These are phyloP conservation scores for Coemansia sp. DNA, from an alignment of 192 early-diverging fungal genomes.

Conservation along the genomic window DNA sequence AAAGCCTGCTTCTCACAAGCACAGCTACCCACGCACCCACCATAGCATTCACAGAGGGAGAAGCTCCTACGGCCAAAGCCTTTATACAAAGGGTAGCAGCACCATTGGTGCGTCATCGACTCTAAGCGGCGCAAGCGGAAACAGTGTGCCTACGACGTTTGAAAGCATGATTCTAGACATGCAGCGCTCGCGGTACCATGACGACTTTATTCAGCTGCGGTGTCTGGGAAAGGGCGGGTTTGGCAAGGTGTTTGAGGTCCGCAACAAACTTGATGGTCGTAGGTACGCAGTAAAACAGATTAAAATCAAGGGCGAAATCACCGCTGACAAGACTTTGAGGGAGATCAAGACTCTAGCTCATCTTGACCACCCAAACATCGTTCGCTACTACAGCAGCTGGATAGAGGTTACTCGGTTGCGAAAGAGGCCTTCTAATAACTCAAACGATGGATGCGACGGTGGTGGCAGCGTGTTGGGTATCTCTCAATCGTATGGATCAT, in stretches of 20 bases:
- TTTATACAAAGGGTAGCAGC: neutral
- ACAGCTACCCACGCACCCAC: neutral
- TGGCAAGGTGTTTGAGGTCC: slow-evolving; percentile 80
- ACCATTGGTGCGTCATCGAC: neutral
- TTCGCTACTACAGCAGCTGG: slow-evolving; percentile 93
- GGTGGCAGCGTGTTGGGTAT: neutral
- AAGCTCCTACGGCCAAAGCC: neutral
- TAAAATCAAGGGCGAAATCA: slow-evolving; percentile 61
- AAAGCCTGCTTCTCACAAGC: neutral
- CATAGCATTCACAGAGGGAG: neutral
- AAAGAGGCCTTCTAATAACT: neutral
- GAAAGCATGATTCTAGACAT: slow-evolving; percentile 50
- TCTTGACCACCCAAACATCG: slow-evolving; percentile 87
- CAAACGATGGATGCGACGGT: neutral
- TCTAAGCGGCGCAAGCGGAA: neutral
- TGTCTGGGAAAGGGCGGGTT: slow-evolving; percentile 91
- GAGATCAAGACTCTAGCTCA: slow-evolving; percentile 90
- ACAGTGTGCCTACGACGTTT: slow-evolving; percentile 15
- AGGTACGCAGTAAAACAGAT: slow-evolving; percentile 94
- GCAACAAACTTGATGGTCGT: slow-evolving; percentile 86
- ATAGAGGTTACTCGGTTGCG: slow-evolving; percentile 67
- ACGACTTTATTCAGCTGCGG: slow-evolving; percentile 81
- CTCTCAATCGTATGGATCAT: neutral
- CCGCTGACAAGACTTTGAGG: slow-evolving; percentile 76
- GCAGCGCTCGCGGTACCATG: slow-evolving; percentile 66